Evolutionary conservation across 2,329 filamentous ascomycete species (phyloP).

Genomic region (Alternaria novae-zelandiae): DNA sequence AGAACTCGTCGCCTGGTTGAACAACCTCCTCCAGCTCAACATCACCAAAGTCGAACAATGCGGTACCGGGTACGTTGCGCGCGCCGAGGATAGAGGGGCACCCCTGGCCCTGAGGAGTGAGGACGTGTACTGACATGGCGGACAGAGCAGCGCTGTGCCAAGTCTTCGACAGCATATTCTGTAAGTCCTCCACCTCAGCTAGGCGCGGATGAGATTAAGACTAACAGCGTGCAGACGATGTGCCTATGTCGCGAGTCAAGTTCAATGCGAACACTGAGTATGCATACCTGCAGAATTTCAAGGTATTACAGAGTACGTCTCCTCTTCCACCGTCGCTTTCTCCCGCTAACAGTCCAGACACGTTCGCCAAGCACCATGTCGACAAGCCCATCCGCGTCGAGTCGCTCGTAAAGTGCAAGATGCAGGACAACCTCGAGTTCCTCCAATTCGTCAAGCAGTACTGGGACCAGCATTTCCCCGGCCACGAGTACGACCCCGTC

Average conservation of each 20-base stretch:
- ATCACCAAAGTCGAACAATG: conserved; percentile 99
- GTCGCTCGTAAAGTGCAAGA: conserved; percentile 94
- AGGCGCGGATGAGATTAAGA: neutral
- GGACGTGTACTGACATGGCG: conserved; percentile 25
- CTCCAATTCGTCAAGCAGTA: conserved; percentile 95
- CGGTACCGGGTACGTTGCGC: conserved; percentile 80
- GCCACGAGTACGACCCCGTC: conserved; percentile 94
- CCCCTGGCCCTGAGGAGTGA: conserved; percentile 2
- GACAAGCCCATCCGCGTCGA: conserved; percentile 91
- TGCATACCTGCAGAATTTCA: conserved; percentile 98
- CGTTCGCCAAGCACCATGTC: conserved; percentile 83
- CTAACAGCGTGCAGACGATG: conserved; percentile 65
- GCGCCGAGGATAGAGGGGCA: conserved; percentile 17
- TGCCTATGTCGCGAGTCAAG: conserved; percentile 95
- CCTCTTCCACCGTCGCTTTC: neutral
- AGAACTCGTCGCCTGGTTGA: conserved; percentile 94
- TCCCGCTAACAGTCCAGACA: conserved; percentile 63
- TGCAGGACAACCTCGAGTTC: conserved; percentile 99
- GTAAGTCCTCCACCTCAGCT: conserved; percentile 50
- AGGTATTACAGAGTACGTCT: conserved; percentile 87
- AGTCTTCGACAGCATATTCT: conserved; percentile 97
- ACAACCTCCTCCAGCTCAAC: conserved; percentile 97
- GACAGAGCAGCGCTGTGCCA: conserved; percentile 91
- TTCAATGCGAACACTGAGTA: conserved; percentile 99
- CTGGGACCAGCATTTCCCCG: conserved; percentile 98